Base-by-base conservation (phyloP, 169 alveolate genomes). In the Theileria annulata region DNA sequence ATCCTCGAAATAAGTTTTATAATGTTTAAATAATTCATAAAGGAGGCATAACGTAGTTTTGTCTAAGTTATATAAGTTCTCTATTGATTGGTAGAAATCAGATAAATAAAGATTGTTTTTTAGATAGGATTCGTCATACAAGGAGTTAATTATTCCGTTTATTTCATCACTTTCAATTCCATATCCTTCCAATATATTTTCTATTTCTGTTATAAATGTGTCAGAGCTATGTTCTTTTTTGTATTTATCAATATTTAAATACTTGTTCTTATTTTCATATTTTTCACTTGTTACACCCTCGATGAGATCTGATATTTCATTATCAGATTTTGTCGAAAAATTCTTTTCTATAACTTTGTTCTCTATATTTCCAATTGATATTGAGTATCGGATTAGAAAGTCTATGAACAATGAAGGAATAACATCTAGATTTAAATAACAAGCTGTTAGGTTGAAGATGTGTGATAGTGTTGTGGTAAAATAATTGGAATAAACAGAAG, bases 351-450 rank as follows among this genome's bases (percentile, higher is more conserved):
- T 71, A 71, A 69, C 82, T 78, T 82, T 87, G 19, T 77, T 82
- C 71, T 82, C 88, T 35, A 81, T 35, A 49, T 51, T 79, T 47
- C 78, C 74, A 47, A 82, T 68, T 49, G 87, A 82, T 23, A 83
- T 56, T 31, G 91, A 88, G 51, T 81, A 54, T 19, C 93, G 70
- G 54, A 88, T 51, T 64, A 88, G 49, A 58, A 88, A 88, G 58
- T 88, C 93, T 73, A 88, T 79, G 17, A 79, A 42, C 19, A 49
- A 54, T 28, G 89, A 88, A 35, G 94, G 95, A 48, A 92, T 87
- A 21, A 88, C 91, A 37, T 90, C 92, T 27, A 91, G 77, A 75
- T 88, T 90, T 86, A 92, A 82, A 75, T 87, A 87, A 51, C 79
- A 84, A 13, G 88, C 91, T 35, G 93, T 94, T 42, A 92, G 80